Evolutionary conservation across 2,329 filamentous ascomycete species (phyloP), one percentile per base, ranked within the genome.

Genomic region (Fusarium newnesense): DNA sequence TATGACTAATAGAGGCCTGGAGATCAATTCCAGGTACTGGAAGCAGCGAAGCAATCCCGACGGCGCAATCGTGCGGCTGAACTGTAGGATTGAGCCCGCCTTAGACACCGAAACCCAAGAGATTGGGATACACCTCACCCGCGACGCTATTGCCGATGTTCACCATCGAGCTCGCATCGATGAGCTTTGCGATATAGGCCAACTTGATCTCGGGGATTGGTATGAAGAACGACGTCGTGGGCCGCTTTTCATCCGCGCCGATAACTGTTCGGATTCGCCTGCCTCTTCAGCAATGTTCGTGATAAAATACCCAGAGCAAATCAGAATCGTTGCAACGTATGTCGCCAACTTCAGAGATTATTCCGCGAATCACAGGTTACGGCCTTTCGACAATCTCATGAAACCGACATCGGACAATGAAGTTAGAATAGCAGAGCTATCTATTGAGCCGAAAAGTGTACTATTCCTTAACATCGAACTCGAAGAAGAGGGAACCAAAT

Each of bases 331-430:
- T 7, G 11, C 10, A 18, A 13, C 6, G 10, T 13, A 46, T 46
- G 10, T 28, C 24, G 7, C 24, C 3, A 13, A 16, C 10, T 46
- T 46, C 0, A 11, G 7, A 4, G 7, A 19, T 4, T 46, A 24
- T 19, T 26, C 2, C 24, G 19, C 5, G 12, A 46, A 2, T 2
- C 40, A 1, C 4, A n/a, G n/a, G 5, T 10, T 43, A 16, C 40
- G 0, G 5, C n/a, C 40, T 7, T 43, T 43, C 15, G 1, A 1
- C 0, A 24, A 24, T 43, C 9, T 43, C n/a, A 16, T 5, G 13
- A 4, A 16, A 1, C n/a, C 1, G 9, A 0, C 15, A 1, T 4
- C 2, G 2, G 2, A 21, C 0, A 24, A 43, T 0, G 40, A n/a
- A 0, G 0, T 7, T 11, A 24, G 0, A 43, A 43, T n/a, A 4